A percentile compares a stretch with the other conserved stretches of the same genome.
phyloP scores from a whole-genome alignment of 2,329 filamentous ascomycete species.

The Truncatella angustata region DNA sequence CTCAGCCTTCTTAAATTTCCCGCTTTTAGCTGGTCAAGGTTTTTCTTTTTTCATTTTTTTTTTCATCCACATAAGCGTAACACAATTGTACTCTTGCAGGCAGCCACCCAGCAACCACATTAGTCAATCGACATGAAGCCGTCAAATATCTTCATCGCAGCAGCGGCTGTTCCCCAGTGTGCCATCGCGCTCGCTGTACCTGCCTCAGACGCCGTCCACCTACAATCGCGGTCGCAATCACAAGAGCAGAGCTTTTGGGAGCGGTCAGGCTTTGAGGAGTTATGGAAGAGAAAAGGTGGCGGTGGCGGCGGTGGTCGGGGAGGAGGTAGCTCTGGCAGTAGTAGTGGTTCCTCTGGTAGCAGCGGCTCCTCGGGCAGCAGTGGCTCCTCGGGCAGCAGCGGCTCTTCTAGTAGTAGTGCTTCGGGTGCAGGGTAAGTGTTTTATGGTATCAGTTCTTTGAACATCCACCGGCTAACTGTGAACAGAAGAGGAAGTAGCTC shows the following conservation, averaged over 20 bases:
- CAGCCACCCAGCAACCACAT: background rate
- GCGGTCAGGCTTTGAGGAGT: constrained; percentile 35
- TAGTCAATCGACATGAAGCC: constrained; percentile 22
- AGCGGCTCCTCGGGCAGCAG: constrained; percentile 19
- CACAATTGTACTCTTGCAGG: background rate
- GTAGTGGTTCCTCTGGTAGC: constrained; percentile 37
- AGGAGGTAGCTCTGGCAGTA: constrained; percentile 54
- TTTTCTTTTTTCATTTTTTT: background rate
- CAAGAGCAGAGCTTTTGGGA: constrained; percentile 14
- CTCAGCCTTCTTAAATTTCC: background rate
- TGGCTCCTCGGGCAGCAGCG: constrained; percentile 24
- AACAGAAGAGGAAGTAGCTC: constrained; percentile 16
- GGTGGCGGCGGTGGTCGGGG: constrained; percentile 50
- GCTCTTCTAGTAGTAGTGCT: constrained; percentile 8
- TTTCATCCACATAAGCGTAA: background rate
- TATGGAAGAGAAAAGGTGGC: constrained; percentile 62
- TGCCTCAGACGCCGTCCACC: constrained; percentile 14
- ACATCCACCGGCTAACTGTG: too few species aligned
- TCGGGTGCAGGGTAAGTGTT: constrained; percentile 9
- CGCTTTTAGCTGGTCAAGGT: background rate
- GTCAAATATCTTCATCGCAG: constrained; percentile 19
- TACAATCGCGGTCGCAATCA: constrained; percentile 15
- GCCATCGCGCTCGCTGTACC: constrained; percentile 20
- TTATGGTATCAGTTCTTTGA: too few species aligned
- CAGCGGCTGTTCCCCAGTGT: constrained; percentile 17